Evolutionary conservation across 2,329 filamentous ascomycete genomes (phyloP).

Genomic region (Lachnum nothofagi): DNA sequence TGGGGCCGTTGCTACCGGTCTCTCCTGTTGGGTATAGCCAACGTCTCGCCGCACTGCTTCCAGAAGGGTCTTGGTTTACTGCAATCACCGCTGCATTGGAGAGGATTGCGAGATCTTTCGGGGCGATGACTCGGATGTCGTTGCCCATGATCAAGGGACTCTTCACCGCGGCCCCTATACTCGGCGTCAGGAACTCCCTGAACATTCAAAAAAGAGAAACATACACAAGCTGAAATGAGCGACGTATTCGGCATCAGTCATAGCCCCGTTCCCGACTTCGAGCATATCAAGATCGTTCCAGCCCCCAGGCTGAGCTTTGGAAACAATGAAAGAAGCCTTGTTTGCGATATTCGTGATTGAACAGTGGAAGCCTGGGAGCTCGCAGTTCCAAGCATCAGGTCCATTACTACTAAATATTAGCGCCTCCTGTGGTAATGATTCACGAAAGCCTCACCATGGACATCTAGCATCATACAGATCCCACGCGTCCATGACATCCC

Average conservation of each 20-base stretch:
- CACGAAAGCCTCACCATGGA: slow-evolving; percentile 25
- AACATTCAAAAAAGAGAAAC: background rate
- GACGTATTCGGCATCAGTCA: slow-evolving; percentile 36
- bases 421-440: background rate
- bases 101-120: slow-evolving; percentile 36
- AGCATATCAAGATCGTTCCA: slow-evolving; percentile 35
- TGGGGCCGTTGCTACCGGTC: slow-evolving; percentile 38
- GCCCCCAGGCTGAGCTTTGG: slow-evolving; percentile 29
- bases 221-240: slow-evolving; percentile 31
- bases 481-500: slow-evolving; percentile 37
- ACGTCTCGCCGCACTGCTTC: slow-evolving; percentile 38
- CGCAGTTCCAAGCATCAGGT: slow-evolving; percentile 31
- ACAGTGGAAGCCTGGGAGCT: slow-evolving; percentile 32
- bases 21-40: slow-evolving; percentile 42
- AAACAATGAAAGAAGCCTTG: slow-evolving; percentile 29
- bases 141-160: slow-evolving; percentile 31
- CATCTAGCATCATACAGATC: slow-evolving; percentile 37
- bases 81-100: slow-evolving; percentile 41
- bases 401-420: slow-evolving; percentile 33
- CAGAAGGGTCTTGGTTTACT: slow-evolving; percentile 38
- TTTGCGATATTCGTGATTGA: slow-evolving; percentile 27
- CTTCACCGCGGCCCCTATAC: slow-evolving; percentile 27
- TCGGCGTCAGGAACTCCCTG: slow-evolving; percentile 12
- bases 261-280: slow-evolving; percentile 35
- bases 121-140: slow-evolving; percentile 29